These are phyloP conservation scores for Pseudotsuga menziesii DNA, from an alignment of 75 land plant genomes.

Conservation along the genomic window DNA sequence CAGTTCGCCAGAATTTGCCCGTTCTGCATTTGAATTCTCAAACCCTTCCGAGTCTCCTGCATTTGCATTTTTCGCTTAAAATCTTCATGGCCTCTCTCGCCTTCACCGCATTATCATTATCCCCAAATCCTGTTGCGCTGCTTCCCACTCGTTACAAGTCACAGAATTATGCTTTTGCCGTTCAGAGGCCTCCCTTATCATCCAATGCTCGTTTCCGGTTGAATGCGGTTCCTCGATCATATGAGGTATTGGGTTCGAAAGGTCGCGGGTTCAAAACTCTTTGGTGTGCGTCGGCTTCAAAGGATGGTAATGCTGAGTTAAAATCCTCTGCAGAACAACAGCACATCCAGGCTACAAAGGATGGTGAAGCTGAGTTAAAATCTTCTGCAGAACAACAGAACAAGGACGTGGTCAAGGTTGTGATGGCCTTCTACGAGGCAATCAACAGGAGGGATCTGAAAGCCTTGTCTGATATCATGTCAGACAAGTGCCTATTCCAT, in stretches of 20 bases:
- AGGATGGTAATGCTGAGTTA: background rate
- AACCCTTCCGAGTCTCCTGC: no score
- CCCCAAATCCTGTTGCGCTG: background rate
- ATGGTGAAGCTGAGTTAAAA: no score
- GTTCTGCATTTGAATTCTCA: background rate
- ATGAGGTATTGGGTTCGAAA: background rate
- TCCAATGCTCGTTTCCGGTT: background rate
- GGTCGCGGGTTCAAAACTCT: conserved; percentile 2
- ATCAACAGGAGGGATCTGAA: background rate
- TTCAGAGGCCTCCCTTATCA: background rate
- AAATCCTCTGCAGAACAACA: background rate
- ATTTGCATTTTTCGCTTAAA: background rate
- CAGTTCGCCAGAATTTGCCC: no score
- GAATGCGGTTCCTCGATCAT: background rate
- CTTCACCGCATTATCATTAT: background rate
- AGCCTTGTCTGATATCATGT: background rate
- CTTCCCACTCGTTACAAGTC: background rate
- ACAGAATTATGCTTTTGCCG: background rate
- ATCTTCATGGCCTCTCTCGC: background rate
- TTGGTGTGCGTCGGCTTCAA: background rate
- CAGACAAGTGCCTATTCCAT: background rate
- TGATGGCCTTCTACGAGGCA: background rate
- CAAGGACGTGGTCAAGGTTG: background rate
- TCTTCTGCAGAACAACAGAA: background rate
- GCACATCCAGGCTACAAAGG: background rate